phyloP scores from a whole-genome alignment of 352 stramenopile species.

The Aphanomyces invadans region DNA sequence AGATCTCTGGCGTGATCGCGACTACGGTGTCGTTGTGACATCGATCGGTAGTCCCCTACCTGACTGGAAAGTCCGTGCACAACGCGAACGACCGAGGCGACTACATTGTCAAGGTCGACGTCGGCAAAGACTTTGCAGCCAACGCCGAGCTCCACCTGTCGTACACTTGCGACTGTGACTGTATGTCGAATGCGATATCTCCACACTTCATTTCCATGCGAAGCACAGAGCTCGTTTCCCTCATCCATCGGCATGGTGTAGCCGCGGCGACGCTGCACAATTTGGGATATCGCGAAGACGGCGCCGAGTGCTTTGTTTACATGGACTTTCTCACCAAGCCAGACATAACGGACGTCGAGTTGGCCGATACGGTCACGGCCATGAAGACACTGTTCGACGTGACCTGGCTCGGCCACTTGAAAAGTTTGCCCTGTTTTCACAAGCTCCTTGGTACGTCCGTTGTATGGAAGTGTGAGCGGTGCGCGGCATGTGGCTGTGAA shows the following conservation, averaged over 20 bases:
- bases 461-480: too few species aligned
- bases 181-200: conserved; percentile 30
- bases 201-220: too few species aligned
- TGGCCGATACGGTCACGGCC: conserved; percentile 33
- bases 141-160: conserved; percentile 41
- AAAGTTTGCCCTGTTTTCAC: conserved; percentile 49
- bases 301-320: conserved; percentile 61
- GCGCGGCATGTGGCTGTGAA: conserved; percentile 34
- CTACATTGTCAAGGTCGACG: conserved; percentile 57
- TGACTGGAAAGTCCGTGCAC: conserved; percentile 28
- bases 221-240: too few species aligned
- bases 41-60: conserved; percentile 1
- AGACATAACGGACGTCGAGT: conserved; percentile 48
- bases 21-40: too few species aligned
- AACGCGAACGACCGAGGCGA: conserved; percentile 40
- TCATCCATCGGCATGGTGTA: too few species aligned
- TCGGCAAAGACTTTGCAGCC: conserved; percentile 48
- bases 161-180: conserved; percentile 65
- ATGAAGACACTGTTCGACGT: conserved; percentile 52
- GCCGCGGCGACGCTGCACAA: conserved; percentile 57
- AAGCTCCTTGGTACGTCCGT: conserved; percentile 65
- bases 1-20: too few species aligned
- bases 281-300: conserved; percentile 60
- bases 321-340: conserved; percentile 46
- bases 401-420: conserved; percentile 48